These are phyloP conservation scores for Suillus subalutaceus DNA, from an alignment of 768 basidiomycete species.

Conservation along the genomic window DNA sequence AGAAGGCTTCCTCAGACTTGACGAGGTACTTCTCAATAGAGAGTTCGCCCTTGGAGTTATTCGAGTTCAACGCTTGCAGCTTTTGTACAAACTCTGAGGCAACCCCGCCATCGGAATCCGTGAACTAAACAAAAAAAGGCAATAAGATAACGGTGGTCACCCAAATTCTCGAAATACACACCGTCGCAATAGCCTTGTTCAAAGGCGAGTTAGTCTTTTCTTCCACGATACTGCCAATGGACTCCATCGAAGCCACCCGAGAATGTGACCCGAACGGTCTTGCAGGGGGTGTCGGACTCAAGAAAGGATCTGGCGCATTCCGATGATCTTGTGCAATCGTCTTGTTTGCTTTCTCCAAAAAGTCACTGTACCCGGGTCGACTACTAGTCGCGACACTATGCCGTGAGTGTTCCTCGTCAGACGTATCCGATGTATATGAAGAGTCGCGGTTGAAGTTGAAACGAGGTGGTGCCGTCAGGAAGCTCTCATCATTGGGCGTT, in stretches of 20 bases:
- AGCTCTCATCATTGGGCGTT: slow-evolving; percentile 47
- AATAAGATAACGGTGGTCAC: slow-evolving; percentile 3
- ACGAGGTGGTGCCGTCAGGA: slow-evolving; percentile 39
- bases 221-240: slow-evolving; percentile 88
- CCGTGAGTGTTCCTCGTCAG: slow-evolving; percentile 60
- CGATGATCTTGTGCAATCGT: slow-evolving; percentile 81
- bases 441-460: slow-evolving; percentile 32
- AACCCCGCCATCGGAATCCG: slow-evolving; percentile 91
- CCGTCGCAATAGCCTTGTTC: slow-evolving; percentile 91
- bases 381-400: slow-evolving; percentile 30
- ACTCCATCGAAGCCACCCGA: slow-evolving; percentile 83
- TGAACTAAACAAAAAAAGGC: slow-evolving; percentile 59
- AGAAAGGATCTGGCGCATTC: slow-evolving; percentile 84
- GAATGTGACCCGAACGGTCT: slow-evolving; percentile 84
- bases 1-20: slow-evolving; percentile 94
- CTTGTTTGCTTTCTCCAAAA: slow-evolving; percentile 83
- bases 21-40: slow-evolving; percentile 90
- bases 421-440: slow-evolving; percentile 49
- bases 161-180: slow-evolving; percentile 36
- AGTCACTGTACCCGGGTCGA: slow-evolving; percentile 64
- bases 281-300: slow-evolving; percentile 63
- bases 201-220: slow-evolving; percentile 90
- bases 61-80: slow-evolving; percentile 72
- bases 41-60: slow-evolving; percentile 88
- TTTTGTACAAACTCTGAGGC: slow-evolving; percentile 88